A percentile compares a stretch with the other conserved stretches of the same genome.
These are phyloP conservation scores for Danielia oregonensis DNA, from an alignment of 805 yeast species.

Conservation along the genomic window DNA sequence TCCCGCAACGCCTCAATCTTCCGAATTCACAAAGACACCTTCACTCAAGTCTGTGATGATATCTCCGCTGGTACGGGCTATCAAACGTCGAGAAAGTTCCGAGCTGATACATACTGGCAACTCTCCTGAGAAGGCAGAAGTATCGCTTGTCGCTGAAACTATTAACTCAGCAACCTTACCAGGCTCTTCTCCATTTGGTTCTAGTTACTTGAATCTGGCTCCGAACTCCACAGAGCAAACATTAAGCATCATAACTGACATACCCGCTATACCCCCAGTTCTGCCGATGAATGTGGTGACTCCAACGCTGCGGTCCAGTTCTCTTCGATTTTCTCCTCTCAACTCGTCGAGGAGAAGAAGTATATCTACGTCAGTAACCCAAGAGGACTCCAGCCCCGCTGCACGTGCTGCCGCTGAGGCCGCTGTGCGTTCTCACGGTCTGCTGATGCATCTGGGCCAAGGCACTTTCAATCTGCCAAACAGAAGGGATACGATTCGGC, in stretches of 20 bases:
- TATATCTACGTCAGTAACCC: conserved; percentile 4
- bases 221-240: no score
- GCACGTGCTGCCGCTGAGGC: conserved; percentile 2
- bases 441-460: background rate
- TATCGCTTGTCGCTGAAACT: no score
- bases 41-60: conserved; percentile 38
- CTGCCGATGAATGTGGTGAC: no score
- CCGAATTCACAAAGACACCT: conserved; percentile 24
- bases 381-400: conserved; percentile 1
- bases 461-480: no score
- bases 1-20: conserved; percentile 14
- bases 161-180: no score
- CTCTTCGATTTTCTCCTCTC: conserved; percentile 8
- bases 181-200: no score
- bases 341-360: conserved; percentile 8
- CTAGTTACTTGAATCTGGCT: no score
- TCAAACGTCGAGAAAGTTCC: background rate
- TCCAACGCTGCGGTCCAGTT: conserved; percentile 6
- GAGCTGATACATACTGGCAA: no score
- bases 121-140: no score
- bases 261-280: no score
- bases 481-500: no score
- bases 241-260: no score
- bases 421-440: conserved; percentile 1
- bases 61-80: conserved; percentile 28